Conservation (phyloP, 495 filamentous ascomycete species). For the Coniosporium apollinis region DNA sequence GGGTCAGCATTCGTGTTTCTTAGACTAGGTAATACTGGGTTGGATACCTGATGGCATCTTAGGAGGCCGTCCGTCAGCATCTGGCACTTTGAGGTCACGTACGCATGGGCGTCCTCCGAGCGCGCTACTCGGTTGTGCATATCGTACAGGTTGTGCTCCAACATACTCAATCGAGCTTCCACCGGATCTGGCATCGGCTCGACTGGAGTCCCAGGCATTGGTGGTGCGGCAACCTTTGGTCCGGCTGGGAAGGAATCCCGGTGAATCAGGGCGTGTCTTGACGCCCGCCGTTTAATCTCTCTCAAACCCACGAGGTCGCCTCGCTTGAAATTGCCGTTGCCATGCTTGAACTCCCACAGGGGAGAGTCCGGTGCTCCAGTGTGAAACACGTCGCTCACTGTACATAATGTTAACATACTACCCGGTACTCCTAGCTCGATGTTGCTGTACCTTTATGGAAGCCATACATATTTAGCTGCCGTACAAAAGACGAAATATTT, state of each 20-base stretch:
- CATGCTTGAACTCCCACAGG: slow-evolving; percentile 98
- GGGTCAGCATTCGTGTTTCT: too few species aligned
- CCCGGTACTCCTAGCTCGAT: slow-evolving; percentile 1
- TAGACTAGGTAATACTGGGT: too few species aligned
- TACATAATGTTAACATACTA: slow-evolving; percentile 1
- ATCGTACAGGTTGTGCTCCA: slow-evolving; percentile 76
- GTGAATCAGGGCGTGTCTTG: slow-evolving; percentile 85
- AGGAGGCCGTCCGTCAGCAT: slow-evolving; percentile 64
- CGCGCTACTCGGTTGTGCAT: slow-evolving; percentile 57
- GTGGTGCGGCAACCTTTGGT: slow-evolving; percentile 43
- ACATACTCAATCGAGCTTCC: slow-evolving; percentile 54
- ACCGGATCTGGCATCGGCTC: slow-evolving; percentile 63
- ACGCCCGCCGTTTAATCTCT: slow-evolving; percentile 95
- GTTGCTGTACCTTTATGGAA: slow-evolving; percentile 82
- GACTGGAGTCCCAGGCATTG: slow-evolving; percentile 69
- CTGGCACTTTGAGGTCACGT: slow-evolving; percentile 65
- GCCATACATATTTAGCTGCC: slow-evolving; percentile 98
- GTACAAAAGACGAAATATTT: slow-evolving; percentile 95
- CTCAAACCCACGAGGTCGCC: slow-evolving; percentile 81
- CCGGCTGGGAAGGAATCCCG: slow-evolving; percentile 70
- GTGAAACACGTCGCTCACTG: slow-evolving; percentile 98
- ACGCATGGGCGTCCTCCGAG: slow-evolving; percentile 67
- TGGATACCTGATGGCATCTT: slow-evolving; percentile 58
- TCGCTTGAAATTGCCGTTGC: slow-evolving; percentile 91
- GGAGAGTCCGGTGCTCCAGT: slow-evolving; percentile 90